A percentile compares a stretch with the other conserved stretches of the same genome.
Conservation (phyloP, 2,329 filamentous ascomycete species). For the Torrubiellomyces zombiae region DNA sequence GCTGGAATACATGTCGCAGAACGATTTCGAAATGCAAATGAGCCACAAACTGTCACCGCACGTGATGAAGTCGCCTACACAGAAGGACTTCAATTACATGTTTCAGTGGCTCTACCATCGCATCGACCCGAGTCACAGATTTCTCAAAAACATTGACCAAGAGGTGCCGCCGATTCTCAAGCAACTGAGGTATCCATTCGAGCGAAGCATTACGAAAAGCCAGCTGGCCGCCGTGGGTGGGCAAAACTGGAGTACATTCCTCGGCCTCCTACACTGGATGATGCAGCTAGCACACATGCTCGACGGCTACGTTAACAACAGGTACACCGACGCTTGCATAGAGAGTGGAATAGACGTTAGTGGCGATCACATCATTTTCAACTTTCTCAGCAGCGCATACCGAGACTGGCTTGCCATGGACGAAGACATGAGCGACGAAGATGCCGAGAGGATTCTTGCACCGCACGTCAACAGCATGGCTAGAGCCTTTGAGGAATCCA, state of each 20-base stretch:
- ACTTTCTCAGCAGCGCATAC: slow-evolving; percentile 81
- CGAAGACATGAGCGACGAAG: slow-evolving; percentile 74
- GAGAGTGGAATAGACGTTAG: slow-evolving; percentile 78
- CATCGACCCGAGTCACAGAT: slow-evolving; percentile 85
- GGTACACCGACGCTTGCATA: slow-evolving; percentile 79
- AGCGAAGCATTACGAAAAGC: slow-evolving; percentile 90
- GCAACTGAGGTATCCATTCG: slow-evolving; percentile 86
- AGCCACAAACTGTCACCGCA: slow-evolving; percentile 87
- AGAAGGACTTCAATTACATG: slow-evolving; percentile 96
- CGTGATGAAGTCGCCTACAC: slow-evolving; percentile 81
- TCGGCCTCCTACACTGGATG: slow-evolving; percentile 94
- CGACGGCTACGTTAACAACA: slow-evolving; percentile 60
- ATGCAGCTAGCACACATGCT: slow-evolving; percentile 95
- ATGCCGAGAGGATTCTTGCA: slow-evolving; percentile 58
- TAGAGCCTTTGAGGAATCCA: slow-evolving; percentile 67
- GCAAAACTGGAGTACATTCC: slow-evolving; percentile 91
- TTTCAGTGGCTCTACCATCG: slow-evolving; percentile 96
- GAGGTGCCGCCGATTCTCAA: slow-evolving; percentile 88
- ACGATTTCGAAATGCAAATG: slow-evolving; percentile 97
- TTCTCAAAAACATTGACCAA: slow-evolving; percentile 86
- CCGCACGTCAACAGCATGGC: slow-evolving; percentile 85
- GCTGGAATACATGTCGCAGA: slow-evolving; percentile 75
- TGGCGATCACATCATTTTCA: slow-evolving; percentile 84
- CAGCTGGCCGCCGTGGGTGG: slow-evolving; percentile 89
- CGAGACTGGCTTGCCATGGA: slow-evolving; percentile 88